Conservation (phyloP, 345 rosid genomes). For the Arabidopsis suecica region DNA sequence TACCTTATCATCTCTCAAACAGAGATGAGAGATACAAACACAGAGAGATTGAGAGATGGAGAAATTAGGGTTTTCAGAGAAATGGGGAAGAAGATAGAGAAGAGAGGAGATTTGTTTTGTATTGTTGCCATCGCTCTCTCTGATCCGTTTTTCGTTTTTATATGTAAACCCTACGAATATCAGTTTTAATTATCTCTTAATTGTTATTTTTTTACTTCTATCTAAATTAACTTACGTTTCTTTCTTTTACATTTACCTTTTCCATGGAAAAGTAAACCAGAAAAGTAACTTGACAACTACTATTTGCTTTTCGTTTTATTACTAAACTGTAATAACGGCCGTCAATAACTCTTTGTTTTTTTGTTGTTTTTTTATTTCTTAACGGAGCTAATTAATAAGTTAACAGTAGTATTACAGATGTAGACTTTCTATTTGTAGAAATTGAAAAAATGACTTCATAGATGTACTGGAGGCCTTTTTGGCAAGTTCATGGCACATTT, state of each 20-base stretch:
- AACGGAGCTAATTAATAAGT: neutral
- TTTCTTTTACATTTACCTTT: conserved; percentile 20
- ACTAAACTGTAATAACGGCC: conserved; percentile 41
- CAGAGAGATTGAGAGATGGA: conserved; percentile 23
- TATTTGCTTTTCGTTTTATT: conserved; percentile 1
- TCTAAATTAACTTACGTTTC: neutral
- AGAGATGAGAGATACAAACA: conserved; percentile 19
- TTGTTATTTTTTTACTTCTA: neutral
- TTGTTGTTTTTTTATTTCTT: neutral
- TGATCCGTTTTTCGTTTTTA: conserved; percentile 30
- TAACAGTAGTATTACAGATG: neutral
- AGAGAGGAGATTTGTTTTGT: too few relatives aligned
- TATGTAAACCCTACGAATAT: conserved; percentile 44
- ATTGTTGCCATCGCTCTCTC: too few relatives aligned
- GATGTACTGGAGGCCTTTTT: too few relatives aligned
- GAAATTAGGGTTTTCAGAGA: conserved; percentile 41
- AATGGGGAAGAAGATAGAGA: too few relatives aligned
- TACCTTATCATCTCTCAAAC: conserved; percentile 24
- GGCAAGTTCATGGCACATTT: too few relatives aligned
- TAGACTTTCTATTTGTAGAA: neutral
- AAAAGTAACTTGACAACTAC: too few relatives aligned
- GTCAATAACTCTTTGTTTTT: conserved; percentile 19
- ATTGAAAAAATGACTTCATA: too few relatives aligned
- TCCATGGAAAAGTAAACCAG: neutral
- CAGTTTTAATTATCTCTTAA: conserved; percentile 29